These are phyloP conservation scores for Saccharomyces hybrid DNA, from an alignment of 1,139 yeast genomes.

Conservation along the genomic window DNA sequence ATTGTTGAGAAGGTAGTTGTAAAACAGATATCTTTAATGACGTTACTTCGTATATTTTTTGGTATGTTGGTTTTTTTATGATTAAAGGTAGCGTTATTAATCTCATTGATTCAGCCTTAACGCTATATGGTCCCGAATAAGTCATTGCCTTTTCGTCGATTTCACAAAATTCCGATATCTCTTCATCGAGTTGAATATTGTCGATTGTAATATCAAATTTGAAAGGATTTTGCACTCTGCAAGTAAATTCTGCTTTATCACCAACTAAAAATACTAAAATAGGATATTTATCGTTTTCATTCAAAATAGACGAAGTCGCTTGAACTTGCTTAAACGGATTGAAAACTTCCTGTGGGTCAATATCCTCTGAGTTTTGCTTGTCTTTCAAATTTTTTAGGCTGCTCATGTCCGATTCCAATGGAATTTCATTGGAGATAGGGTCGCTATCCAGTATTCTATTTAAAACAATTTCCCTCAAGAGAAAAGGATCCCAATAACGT, in stretches of 20 bases:
- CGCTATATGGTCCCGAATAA: constrained; percentile 23
- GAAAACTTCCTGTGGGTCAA: constrained; percentile 22
- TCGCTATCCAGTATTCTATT: constrained; percentile 19
- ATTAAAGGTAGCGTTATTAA: constrained; percentile 38
- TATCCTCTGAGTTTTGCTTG: background rate
- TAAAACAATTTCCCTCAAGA: constrained; percentile 47
- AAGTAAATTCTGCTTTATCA: constrained; percentile 46
- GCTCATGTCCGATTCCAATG: constrained; percentile 10
- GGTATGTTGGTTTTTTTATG: constrained; percentile 39
- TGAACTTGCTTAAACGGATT: constrained; percentile 26
- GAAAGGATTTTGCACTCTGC: constrained; percentile 73
- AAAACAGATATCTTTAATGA: constrained; percentile 43
- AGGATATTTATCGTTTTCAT: constrained; percentile 8
- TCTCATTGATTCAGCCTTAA: constrained; percentile 38
- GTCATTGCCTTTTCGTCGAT: constrained; percentile 14
- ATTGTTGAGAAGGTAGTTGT: constrained; percentile 36
- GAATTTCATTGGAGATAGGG: constrained; percentile 11
- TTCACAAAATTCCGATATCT: constrained; percentile 30
- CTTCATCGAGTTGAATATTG: constrained; percentile 41
- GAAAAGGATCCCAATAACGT: constrained; percentile 63
- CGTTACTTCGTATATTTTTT: constrained; percentile 30
- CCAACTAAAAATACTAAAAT: constrained; percentile 39
- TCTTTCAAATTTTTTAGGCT: background rate
- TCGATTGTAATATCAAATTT: constrained; percentile 62
- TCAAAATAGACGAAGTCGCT: constrained; percentile 13